Conservation (phyloP, 2,329 filamentous ascomycete species). For the Beauveria caledonica region DNA sequence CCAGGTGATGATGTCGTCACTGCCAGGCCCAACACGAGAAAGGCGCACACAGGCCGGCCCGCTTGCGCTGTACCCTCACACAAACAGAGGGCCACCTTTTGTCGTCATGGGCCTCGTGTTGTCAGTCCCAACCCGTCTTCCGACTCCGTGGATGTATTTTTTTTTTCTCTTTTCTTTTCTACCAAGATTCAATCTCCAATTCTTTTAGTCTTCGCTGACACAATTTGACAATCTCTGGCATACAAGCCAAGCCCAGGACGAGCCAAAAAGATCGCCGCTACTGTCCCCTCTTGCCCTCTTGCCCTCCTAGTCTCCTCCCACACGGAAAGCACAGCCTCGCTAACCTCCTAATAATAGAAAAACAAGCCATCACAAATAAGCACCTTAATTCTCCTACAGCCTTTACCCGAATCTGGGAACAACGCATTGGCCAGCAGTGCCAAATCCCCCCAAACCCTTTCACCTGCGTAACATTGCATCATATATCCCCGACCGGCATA, state of each 20-base stretch:
- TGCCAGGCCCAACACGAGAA: constrained; percentile 2
- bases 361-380: background rate
- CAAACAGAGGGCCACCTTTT: background rate
- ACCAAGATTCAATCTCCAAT: background rate
- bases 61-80: background rate
- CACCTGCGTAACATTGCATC: background rate
- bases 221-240: background rate
- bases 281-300: too few species aligned
- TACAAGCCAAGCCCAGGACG: too few species aligned
- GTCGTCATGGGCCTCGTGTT: constrained; percentile 1
- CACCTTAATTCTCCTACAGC: background rate
- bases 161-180: background rate
- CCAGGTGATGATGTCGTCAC: background rate
- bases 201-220: background rate
- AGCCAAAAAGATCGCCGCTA: background rate
- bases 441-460: background rate
- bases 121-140: background rate
- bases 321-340: constrained; percentile 1
- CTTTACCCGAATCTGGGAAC: constrained; percentile 5
- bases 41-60: background rate
- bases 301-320: too few species aligned
- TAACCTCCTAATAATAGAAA: constrained; percentile 1
- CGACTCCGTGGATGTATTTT: background rate
- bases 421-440: background rate
- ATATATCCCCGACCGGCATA: background rate